Percentiles rank a stretch among this genome's conserved stretches.
Evolutionary conservation across 257 asterid species (phyloP).

Genomic region (Linaria vulgaris): DNA sequence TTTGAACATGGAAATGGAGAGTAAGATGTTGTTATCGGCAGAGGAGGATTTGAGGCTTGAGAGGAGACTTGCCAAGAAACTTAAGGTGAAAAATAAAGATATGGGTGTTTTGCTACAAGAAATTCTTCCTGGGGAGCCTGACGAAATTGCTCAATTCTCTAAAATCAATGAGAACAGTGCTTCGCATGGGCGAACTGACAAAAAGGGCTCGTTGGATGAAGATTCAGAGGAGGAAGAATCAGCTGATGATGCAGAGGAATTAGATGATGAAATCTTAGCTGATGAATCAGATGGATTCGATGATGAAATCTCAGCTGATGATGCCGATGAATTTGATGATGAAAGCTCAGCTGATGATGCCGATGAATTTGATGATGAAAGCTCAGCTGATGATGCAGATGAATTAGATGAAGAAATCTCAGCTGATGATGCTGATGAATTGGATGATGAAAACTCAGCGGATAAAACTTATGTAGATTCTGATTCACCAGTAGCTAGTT

Average conservation of each 20-base stretch:
- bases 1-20: slow-evolving; percentile 57
- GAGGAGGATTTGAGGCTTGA: slow-evolving; percentile 62
- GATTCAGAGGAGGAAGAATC: slow-evolving; percentile 36
- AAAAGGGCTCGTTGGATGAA: slow-evolving; percentile 29
- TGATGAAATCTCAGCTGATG: slow-evolving; percentile 18
- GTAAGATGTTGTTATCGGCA: slow-evolving; percentile 30
- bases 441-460: slow-evolving; percentile 19
- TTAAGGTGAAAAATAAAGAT: slow-evolving; percentile 72
- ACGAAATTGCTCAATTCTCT: slow-evolving; percentile 21
- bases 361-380: slow-evolving; percentile 20
- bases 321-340: slow-evolving; percentile 40
- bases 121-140: slow-evolving; percentile 41
- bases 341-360: slow-evolving; percentile 29
- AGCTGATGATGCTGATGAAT: slow-evolving; percentile 25
- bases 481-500: slow-evolving; percentile 31
- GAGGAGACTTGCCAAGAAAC: slow-evolving; percentile 78
- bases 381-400: slow-evolving; percentile 31
- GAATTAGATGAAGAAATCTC: slow-evolving; percentile 33
- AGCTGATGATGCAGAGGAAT: slow-evolving; percentile 25
- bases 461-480: slow-evolving; percentile 31
- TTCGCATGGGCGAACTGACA: slow-evolving; percentile 22
- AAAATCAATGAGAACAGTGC: slow-evolving; percentile 20
- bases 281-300: slow-evolving; percentile 21
- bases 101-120: slow-evolving; percentile 55
- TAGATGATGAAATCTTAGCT: slow-evolving; percentile 18